Evolutionary conservation across 208 protist genomes (phyloP), one percentile per base, ranked within the genome.

Genomic region (Trypanosoma scelopori): DNA sequence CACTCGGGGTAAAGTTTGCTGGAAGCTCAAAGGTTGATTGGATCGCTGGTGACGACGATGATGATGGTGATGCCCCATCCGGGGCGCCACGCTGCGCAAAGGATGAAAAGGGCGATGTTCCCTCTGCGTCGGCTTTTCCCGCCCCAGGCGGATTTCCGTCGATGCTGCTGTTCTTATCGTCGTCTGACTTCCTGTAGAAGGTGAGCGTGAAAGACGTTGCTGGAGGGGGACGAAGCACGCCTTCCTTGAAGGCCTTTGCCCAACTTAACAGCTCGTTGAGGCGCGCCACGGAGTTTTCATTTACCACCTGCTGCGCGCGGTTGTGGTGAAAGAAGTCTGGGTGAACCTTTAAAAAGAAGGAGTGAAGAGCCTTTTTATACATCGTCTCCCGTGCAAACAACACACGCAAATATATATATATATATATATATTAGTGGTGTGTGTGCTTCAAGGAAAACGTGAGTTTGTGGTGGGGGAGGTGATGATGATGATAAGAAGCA

Each of bases 341-440:
- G 55, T 97, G 92, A n/a, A 95, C 87, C 74, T 95, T 95, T 49
- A 97, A 69, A 55, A 97, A 95, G 55, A 97, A 97, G 63, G 85
- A 77, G 58, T 94, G 89, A 42, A 97, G 80, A 0, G 92, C 89
- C 58, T 91, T 93, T 74, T 97, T 97, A 79, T 97, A 97, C 87
- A 96, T 96, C 39, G n/a, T 23, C 30, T 22, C 4, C 28, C 41
- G 1, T 51, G 39, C 23, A 53, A 5, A 47, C 12, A 53, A 53
- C 22, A 22, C 23, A 30, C 22, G 12, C 48, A 53, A 30, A 53
- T 53, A 16, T 32, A 35, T 55, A 35, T 32, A 55, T 55, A 35
- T 32, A 35, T n/a, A 55, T 32, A 18, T 35, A 55, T 35, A 35
- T 32, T 16, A 35, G n/a, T 32, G 35, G 22, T 49, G 18, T 22